These are phyloP conservation scores for Cicer judaicum DNA, from an alignment of 306 rosid species.

Conservation along the genomic window DNA sequence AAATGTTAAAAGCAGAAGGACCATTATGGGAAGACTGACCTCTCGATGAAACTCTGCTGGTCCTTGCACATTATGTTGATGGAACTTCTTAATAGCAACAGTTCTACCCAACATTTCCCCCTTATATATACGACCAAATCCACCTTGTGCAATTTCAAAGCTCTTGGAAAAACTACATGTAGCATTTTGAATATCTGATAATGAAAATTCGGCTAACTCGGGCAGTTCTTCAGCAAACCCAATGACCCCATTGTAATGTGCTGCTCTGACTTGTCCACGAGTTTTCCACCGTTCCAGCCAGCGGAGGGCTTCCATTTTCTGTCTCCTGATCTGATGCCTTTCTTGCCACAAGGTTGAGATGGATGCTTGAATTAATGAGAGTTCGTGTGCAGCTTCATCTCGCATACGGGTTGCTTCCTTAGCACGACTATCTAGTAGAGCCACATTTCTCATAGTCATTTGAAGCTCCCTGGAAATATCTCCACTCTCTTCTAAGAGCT, in stretches of 20 bases:
- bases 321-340: conserved; percentile 68
- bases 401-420: conserved; percentile 68
- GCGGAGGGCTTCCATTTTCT: conserved; percentile 72
- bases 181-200: conserved; percentile 76
- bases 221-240: conserved; percentile 65
- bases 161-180: conserved; percentile 83
- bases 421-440: conserved; percentile 64
- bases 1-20: conserved; percentile 33
- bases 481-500: conserved; percentile 54
- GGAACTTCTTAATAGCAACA: conserved; percentile 73
- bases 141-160: conserved; percentile 74
- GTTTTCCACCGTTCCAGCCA: conserved; percentile 85
- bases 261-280: conserved; percentile 61
- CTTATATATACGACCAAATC: conserved; percentile 75
- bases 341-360: conserved; percentile 72
- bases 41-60: conserved; percentile 79
- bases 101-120: conserved; percentile 91
- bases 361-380: conserved; percentile 67
- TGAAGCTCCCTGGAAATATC: conserved; percentile 53
- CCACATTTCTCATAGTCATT: conserved; percentile 68
- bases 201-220: conserved; percentile 73
- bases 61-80: conserved; percentile 65
- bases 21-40: conserved; percentile 50
- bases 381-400: conserved; percentile 69
- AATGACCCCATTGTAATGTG: conserved; percentile 56